These are phyloP conservation scores for Angomonas deanei DNA, from an alignment of 208 protist species.

Conservation along the genomic window DNA sequence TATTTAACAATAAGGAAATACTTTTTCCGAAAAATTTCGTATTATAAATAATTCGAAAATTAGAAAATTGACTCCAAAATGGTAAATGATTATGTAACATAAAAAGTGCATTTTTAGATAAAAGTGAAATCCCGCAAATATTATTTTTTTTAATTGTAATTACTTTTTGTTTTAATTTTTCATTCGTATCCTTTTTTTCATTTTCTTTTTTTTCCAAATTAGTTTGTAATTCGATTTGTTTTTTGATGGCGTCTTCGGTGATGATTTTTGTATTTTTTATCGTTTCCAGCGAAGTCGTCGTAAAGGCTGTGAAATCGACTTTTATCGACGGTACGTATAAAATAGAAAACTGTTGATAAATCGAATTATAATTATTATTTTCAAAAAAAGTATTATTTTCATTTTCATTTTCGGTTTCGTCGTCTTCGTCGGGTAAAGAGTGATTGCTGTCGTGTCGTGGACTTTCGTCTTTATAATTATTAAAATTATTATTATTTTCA, in stretches of 20 bases:
- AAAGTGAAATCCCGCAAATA: background rate
- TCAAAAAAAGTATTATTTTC: background rate
- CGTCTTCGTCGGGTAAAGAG: background rate
- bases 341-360: slow-evolving; percentile 1
- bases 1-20: background rate
- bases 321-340: background rate
- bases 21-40: background rate
- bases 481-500: slow-evolving; percentile 5
- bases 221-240: background rate
- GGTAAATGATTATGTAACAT: background rate
- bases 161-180: slow-evolving; percentile 7
- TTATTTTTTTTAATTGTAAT: background rate
- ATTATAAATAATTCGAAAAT: slow-evolving; percentile 5
- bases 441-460: too few relatives aligned
- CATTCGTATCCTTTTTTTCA: background rate
- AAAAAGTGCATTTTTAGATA: background rate
- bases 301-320: background rate
- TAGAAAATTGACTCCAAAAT: slow-evolving; percentile 9
- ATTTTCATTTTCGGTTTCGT: slow-evolving; percentile 1
- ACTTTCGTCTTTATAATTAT: background rate
- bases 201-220: background rate
- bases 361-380: slow-evolving; percentile 1
- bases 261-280: background rate
- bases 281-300: background rate
- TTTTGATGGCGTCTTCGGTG: background rate